Base-by-base conservation (phyloP, 371 early-diverging fungal species). In the Dipsacomyces acuminosporus region DNA sequence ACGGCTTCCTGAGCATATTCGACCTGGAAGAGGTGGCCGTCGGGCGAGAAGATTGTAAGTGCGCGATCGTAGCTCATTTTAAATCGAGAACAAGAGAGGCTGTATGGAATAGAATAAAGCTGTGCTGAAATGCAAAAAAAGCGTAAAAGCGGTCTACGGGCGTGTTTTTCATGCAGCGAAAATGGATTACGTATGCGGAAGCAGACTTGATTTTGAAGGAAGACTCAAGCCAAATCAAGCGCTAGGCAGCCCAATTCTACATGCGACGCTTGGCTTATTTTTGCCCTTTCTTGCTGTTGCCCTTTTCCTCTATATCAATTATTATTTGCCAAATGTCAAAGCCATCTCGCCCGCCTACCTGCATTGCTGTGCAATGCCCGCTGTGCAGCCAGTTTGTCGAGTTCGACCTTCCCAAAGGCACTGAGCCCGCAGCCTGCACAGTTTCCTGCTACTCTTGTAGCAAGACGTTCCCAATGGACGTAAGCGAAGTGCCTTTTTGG, bases 1-100 rank as follows among this genome's bases (percentile, higher is more conserved):
- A 97, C 95, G 34, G 99, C 99, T 69, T 99, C 97, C 56, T 96
- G 89, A 44, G 99, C 99, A 76, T 99, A 99, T 80, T 99, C 99
- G 54, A 99, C 99, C 84, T 99, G 99, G 77, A 99, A 97, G 54
- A 99, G 80, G 76, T 99, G 96, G 48, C 99, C 99, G 76, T 99
- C 99, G 41, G 99, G 99, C 26, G 98, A 98, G 76, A 99, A 99
- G 56, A 99, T 92, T 43, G 99, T 99, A 58, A 98, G 83, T 46
- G 97, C 96, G 61, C 89, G 85, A 80, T 90, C 91, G 81, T 90
- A 90, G 59, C 87, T 77, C 74, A 73, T 73, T 56, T 38, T 51
- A 8, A 24, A n/a, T n/a, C 7, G 30, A 30, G 30, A 30, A 11
- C 30, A 30, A 30, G 30, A 30, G 30, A 30, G 30, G 30, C 30